A percentile compares a stretch with the other conserved stretches of the same genome.
Conservation (phyloP, 1,139 yeast species). For the Hemisphaericaspora lyxosophila region DNA sequence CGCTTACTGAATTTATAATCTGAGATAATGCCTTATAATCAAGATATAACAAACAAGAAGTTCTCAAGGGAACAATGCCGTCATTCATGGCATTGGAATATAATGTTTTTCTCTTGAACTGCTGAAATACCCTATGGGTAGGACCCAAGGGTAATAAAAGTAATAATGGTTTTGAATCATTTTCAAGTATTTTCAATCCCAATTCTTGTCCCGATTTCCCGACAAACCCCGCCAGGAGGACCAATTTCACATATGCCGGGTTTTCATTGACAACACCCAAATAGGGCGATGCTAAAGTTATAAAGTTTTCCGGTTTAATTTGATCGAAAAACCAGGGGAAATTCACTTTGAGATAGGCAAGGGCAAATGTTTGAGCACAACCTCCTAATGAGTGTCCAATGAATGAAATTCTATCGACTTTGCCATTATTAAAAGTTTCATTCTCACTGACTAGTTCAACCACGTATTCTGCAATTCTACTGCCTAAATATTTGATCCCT, state of each 20-base stretch:
- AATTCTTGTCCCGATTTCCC: conserved; percentile 94
- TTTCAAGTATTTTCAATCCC: conserved; percentile 53
- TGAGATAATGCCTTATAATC: conserved; percentile 49
- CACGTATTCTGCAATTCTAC: conserved; percentile 75
- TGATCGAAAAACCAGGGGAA: conserved; percentile 70
- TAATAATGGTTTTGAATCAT: conserved; percentile 58
- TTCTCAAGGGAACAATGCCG: conserved; percentile 91
- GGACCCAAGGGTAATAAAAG: conserved; percentile 79
- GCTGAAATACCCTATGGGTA: conserved; percentile 62
- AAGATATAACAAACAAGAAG: conserved; percentile 76
- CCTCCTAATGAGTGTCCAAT: conserved; percentile 95
- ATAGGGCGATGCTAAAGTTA: conserved; percentile 84
- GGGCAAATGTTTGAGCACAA: conserved; percentile 82
- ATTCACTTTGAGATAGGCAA: conserved; percentile 66
- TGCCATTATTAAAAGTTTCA: conserved; percentile 27
- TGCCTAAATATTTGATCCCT: conserved; percentile 85
- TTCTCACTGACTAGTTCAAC: conserved; percentile 54
- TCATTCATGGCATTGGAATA: conserved; percentile 82
- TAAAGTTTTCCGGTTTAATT: conserved; percentile 75
- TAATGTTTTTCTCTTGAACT: conserved; percentile 67
- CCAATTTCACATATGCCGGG: conserved; percentile 82
- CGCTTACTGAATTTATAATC: conserved; percentile 32
- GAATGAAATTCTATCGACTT: conserved; percentile 69
- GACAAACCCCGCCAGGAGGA: conserved; percentile 82
- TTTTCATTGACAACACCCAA: conserved; percentile 84